phyloP scores from a whole-genome alignment of 441 rosid species.

The Caryocar brasiliense region DNA sequence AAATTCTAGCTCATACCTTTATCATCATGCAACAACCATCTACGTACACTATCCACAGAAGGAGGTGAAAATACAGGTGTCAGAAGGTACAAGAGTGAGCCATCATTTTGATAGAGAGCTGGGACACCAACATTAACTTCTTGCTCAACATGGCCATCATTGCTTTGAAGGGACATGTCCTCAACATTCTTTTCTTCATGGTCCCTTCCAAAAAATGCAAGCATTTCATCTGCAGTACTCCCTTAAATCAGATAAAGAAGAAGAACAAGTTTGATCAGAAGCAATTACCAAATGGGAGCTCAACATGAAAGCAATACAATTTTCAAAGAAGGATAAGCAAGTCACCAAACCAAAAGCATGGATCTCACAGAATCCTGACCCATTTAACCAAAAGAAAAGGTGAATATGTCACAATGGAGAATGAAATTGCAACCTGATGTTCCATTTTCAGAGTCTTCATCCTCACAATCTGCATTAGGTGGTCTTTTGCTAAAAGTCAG shows the following conservation, averaged over 20 bases:
- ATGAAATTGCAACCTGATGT: conserved; percentile 36
- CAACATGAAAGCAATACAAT: neutral
- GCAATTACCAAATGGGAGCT: conserved; percentile 8
- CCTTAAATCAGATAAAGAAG: conserved; percentile 24
- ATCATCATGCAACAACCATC: conserved; percentile 38
- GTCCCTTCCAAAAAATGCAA: conserved; percentile 33
- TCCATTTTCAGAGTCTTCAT: conserved; percentile 29
- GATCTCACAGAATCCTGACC: neutral
- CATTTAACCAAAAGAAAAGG: neutral
- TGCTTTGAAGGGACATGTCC: conserved; percentile 10
- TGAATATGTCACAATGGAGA: conserved; percentile 1
- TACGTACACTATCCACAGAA: conserved; percentile 40
- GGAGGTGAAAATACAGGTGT: conserved; percentile 72
- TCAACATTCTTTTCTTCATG: conserved; percentile 18
- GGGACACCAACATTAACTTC: conserved; percentile 52
- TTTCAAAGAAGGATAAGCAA: no score
- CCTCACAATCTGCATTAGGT: conserved; percentile 30
- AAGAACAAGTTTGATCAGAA: conserved; percentile 22
- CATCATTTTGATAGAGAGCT: conserved; percentile 62
- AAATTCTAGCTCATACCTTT: conserved; percentile 40
- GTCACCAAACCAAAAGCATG: neutral
- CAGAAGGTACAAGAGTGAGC: conserved; percentile 61
- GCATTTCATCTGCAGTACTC: conserved; percentile 28
- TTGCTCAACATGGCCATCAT: conserved; percentile 16
- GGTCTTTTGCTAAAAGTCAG: conserved; percentile 48